Base-by-base conservation (phyloP, 495 filamentous ascomycete genomes). In the Aspergillus egyptiacus region DNA sequence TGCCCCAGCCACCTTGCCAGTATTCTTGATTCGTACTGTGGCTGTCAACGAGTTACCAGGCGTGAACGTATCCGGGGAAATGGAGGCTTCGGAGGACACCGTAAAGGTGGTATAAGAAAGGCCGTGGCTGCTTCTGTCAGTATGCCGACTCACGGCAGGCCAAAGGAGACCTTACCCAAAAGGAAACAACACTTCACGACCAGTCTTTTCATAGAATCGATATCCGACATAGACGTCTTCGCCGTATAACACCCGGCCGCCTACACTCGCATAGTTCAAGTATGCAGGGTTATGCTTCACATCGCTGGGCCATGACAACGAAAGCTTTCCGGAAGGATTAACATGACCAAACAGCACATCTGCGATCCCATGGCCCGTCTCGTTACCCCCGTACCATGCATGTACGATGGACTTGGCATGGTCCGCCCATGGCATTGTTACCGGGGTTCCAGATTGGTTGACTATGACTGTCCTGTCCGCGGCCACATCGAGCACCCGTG, bases 181-280 rank as follows among this genome's bases (percentile, higher is more conserved):
- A 84, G 77, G 66, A 89, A 94, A 2, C 85, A 75, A 0, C 85
- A 83, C 5, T 71, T 72, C 53, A 87, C 73, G 39, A 78, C 76
- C 8, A 76, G 67, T 49, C n/a, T 82, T 76, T 51, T 91, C 79
- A 68, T 91, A 94, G 64, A 90, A 82, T 2, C 86, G 74, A 60
- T 95, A 94, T 15, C 88, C 88, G 50, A 95, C 79, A 66, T 85
- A 91, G 20, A 94, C 63, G 24, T 80, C 79, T 60, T 93, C 87
- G 28, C 73, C 77, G 67, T 79, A 90, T 4, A 84, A 46, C 74
- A 76, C 43, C 73, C 68, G 82, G 71, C 82, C 65, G 82, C 84
- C 58, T 72, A 81, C 11, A 76, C 80, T 76, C 5, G 86, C 78
- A 9, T 81, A 82, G 55, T 88, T 82, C 55, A 90, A 84, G 31